phyloP scores from a whole-genome alignment of 2,329 filamentous ascomycete species.

The Lasiodiplodia hormozganensis region DNA sequence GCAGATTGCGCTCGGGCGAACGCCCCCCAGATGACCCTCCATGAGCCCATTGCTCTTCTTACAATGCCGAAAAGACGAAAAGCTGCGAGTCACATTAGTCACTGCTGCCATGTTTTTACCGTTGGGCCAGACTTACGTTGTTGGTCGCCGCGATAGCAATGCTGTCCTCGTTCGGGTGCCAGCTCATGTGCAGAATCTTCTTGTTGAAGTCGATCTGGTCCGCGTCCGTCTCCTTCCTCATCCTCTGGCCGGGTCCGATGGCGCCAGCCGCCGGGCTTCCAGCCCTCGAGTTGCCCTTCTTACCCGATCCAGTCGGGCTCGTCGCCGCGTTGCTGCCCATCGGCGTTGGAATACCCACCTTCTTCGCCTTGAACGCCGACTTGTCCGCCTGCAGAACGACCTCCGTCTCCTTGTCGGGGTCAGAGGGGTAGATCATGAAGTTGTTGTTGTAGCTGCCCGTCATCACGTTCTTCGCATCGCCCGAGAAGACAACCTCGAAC shows the following conservation, averaged over 20 bases:
- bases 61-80: slow-evolving; percentile 63
- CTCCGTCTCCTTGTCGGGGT: slow-evolving; percentile 94
- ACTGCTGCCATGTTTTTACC: neutral
- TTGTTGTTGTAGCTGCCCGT: slow-evolving; percentile 99
- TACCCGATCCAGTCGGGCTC: slow-evolving; percentile 76
- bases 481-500: slow-evolving; percentile 98
- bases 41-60: slow-evolving; percentile 34
- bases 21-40: slow-evolving; percentile 31
- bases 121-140: slow-evolving; percentile 75
- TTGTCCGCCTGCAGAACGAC: slow-evolving; percentile 98
- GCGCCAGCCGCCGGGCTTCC: slow-evolving; percentile 79
- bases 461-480: slow-evolving; percentile 99
- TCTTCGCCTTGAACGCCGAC: slow-evolving; percentile 99
- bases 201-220: slow-evolving; percentile 99
- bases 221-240: slow-evolving; percentile 98
- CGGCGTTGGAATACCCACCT: slow-evolving; percentile 95
- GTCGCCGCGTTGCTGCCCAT: slow-evolving; percentile 75
- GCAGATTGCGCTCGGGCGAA: slow-evolving; percentile 21
- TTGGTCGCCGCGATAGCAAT: slow-evolving; percentile 99
- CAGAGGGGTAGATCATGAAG: slow-evolving; percentile 99
- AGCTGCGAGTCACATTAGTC: slow-evolving; percentile 48
- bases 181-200: slow-evolving; percentile 99
- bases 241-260: slow-evolving; percentile 82
- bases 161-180: slow-evolving; percentile 99
- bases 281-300: slow-evolving; percentile 88